Base-by-base conservation (phyloP, 140 eudicot species). In the Anethum foeniculum region DNA sequence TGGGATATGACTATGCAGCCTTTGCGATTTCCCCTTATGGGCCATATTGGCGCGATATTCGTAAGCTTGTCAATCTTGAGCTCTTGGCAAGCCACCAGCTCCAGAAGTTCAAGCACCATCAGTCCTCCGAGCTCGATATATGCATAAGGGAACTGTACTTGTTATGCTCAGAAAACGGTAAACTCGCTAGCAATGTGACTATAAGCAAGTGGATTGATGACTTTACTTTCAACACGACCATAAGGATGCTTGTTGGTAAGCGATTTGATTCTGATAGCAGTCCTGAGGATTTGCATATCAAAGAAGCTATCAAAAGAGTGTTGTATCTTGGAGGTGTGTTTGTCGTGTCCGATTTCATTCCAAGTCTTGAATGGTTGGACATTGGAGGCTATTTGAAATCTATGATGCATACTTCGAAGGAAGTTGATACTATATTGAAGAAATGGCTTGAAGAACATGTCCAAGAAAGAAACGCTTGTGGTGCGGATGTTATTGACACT, bases 21-120 rank as follows among this genome's bases (percentile, higher is more conserved):
- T 90, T 93, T 51, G 88, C 88, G 8, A 60, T 90, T 2, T 87
- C 92, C 9, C 91, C 90, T 27, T 88, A 90, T 13, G 97, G 97
- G 23, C 87, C 90, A 21, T 93, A 86, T 47, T 93, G 96, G 96
- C 92, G 96, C 2, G 88, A 90, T 16, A 62, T 90, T 1, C 79
- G 96, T 34, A 93, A 89, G 75, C 36, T 89, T 80, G 92, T 83
- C 71, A 86, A 88, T 28, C 80, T 84, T 0, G 85, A 90, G 82
- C 87, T 93, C 39, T 81, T 93, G 1, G 87, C 91, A 0, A 81
- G 32, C 80, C 85, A 82, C 44, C 84, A 86, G 34, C 86, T 90
- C 0, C 91, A 87, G 81, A 82, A 80, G 84, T 79, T 87, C 30
- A 81, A 82, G 74, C 88, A 78, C 21, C 80, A 90, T 38, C 85